Percentiles rank a stretch among this genome's conserved stretches.
Conservation (phyloP, 108 stramenopile genomes). For the Fragilariopsis cylindrus region DNA sequence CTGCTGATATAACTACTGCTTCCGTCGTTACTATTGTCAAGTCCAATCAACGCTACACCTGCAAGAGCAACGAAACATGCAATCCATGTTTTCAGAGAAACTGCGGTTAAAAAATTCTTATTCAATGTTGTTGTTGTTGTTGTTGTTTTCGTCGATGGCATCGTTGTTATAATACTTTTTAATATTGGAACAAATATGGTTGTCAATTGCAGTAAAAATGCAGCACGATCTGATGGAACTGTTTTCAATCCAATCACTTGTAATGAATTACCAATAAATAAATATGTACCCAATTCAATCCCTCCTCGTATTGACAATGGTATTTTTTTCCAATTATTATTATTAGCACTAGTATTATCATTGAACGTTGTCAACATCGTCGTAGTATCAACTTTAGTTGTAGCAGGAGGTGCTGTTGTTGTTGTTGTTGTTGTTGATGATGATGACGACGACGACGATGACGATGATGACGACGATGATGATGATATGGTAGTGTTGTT, state of each 20-base stretch:
- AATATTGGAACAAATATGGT: constrained; percentile 72
- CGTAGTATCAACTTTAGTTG: background rate
- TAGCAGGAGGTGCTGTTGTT: background rate
- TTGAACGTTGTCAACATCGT: background rate
- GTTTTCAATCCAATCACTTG: constrained; percentile 82
- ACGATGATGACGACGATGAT: background rate
- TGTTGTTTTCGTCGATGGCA: background rate
- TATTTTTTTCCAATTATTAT: background rate
- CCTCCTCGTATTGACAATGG: constrained; percentile 42
- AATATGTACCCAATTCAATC: constrained; percentile 75
- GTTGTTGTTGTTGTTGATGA: background rate
- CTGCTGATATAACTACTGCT: background rate
- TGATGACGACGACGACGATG: background rate
- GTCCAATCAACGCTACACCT: constrained; percentile 70
- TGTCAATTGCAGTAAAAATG: constrained; percentile 83
- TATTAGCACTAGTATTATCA: background rate
- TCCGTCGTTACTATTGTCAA: constrained; percentile 3
- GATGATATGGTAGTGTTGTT: background rate
- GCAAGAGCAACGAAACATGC: constrained; percentile 66
- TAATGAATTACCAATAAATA: constrained; percentile 77
- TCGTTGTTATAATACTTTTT: constrained; percentile 4
- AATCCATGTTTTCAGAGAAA: constrained; percentile 50
- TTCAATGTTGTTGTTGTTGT: background rate
- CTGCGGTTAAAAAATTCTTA: constrained; percentile 16
- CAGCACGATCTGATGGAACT: constrained; percentile 76